A percentile compares a stretch with the other conserved stretches of the same genome.
These are phyloP conservation scores for Russula abietina DNA, from an alignment of 768 basidiomycete genomes.

Conservation along the genomic window DNA sequence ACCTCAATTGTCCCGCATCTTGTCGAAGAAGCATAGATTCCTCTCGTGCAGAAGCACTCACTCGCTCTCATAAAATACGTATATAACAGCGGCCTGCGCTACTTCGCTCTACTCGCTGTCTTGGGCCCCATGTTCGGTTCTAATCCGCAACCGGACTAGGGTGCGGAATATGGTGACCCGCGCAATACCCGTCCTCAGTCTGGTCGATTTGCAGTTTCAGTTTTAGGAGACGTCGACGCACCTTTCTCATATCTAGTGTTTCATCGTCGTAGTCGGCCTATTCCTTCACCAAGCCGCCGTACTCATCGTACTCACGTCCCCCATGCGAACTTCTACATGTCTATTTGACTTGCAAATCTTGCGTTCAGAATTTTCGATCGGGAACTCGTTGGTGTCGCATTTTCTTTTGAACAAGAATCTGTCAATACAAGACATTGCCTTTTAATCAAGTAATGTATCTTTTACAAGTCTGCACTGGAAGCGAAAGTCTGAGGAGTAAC, in stretches of 20 bases:
- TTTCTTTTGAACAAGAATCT: conserved; percentile 73
- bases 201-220: conserved; percentile 33
- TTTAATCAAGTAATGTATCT: conserved; percentile 67
- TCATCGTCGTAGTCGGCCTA: conserved; percentile 81
- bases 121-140: no score
- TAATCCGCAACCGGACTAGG: conserved; percentile 30
- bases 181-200: conserved; percentile 74
- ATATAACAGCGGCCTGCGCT: no score
- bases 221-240: conserved; percentile 66
- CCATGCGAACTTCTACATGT: conserved; percentile 76
- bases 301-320: conserved; percentile 80
- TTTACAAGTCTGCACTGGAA: background rate
- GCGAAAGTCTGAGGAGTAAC: no score
- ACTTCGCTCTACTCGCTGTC: no score
- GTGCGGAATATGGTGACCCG: conserved; percentile 67
- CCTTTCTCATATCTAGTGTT: conserved; percentile 67
- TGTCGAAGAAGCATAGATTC: no score
- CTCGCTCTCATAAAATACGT: no score
- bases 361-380: conserved; percentile 74
- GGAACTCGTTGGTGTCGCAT: conserved; percentile 61
- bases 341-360: conserved; percentile 73
- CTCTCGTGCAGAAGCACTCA: no score
- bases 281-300: conserved; percentile 82
- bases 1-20: no score
- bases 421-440: conserved; percentile 65